These are phyloP conservation scores for Mycena vitilis DNA, from an alignment of 768 basidiomycete genomes.

Conservation along the genomic window DNA sequence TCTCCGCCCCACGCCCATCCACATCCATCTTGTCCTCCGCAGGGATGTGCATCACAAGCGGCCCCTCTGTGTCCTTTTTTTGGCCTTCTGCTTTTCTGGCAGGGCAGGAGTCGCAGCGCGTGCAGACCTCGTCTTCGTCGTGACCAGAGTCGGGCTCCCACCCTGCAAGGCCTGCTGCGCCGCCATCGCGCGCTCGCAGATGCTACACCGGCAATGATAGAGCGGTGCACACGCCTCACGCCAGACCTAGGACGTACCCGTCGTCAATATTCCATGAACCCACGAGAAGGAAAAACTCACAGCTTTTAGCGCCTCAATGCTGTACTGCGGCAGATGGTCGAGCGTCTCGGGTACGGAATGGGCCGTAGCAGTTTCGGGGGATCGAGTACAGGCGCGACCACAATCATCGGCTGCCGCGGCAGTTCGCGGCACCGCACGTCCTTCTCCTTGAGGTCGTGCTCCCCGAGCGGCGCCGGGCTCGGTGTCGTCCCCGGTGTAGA, in stretches of 20 bases:
- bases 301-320: not conserved
- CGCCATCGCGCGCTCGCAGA: constrained; percentile 25
- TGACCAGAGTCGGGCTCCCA: not conserved
- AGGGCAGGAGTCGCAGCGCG: not conserved
- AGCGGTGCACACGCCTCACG: constrained; percentile 24
- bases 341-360: constrained; percentile 65
- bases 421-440: constrained; percentile 32
- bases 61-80: constrained; percentile 7
- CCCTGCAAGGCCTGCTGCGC: constrained; percentile 12
- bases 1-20: constrained; percentile 21
- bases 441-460: constrained; percentile 43
- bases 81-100: constrained; percentile 39
- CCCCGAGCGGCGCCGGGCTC: constrained; percentile 68
- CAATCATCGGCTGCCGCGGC: constrained; percentile 42
- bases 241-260: constrained; percentile 1
- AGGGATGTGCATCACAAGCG: constrained; percentile 25
- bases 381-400: constrained; percentile 69
- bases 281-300: not conserved
- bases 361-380: constrained; percentile 70
- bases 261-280: no score
- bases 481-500: constrained; percentile 84
- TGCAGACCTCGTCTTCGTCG: not conserved
- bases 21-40: constrained; percentile 23
- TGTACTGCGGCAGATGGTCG: not conserved
- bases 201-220: constrained; percentile 22